phyloP scores from a whole-genome alignment of 352 stramenopile genomes.

The Halophytophthora polymorphica region DNA sequence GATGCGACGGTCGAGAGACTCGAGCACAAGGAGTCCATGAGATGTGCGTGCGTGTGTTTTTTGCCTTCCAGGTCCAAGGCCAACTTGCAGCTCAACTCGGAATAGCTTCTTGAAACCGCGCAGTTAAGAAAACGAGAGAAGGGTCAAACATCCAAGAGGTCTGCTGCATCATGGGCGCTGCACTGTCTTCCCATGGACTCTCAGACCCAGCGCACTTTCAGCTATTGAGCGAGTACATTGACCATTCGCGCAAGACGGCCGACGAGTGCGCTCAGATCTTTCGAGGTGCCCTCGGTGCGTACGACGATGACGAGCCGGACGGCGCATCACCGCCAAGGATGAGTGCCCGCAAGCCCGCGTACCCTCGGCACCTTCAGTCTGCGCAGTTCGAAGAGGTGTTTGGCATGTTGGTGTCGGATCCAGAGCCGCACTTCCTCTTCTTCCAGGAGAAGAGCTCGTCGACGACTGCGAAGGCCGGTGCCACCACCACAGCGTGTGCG shows the following conservation, averaged over 20 bases:
- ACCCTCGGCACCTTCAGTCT: constrained; percentile 45
- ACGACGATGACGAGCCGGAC: constrained; percentile 25
- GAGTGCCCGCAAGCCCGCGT: constrained; percentile 14
- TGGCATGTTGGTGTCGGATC: constrained; percentile 63
- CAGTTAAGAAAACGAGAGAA: too few species aligned
- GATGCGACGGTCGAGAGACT: too few species aligned
- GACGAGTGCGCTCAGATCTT: constrained; percentile 66
- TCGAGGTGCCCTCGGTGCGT: constrained; percentile 17
- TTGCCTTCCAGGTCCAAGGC: too few species aligned
- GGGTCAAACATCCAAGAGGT: too few species aligned
- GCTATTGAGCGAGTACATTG: constrained; percentile 57
- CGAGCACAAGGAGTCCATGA: too few species aligned
- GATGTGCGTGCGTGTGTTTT: too few species aligned
- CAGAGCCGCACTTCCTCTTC: constrained; percentile 63
- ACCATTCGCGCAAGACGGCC: constrained; percentile 37
- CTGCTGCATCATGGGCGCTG: constrained; percentile 20
- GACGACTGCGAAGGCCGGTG: constrained; percentile 12
- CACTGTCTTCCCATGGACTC: constrained; percentile 22
- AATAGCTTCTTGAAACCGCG: too few species aligned
- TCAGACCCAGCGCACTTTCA: constrained; percentile 24
- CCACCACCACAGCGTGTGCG: constrained; percentile 32
- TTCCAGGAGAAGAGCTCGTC: constrained; percentile 33
- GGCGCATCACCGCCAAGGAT: constrained; percentile 6
- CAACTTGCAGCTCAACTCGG: too few species aligned
- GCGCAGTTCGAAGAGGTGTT: constrained; percentile 74